Percentiles rank a stretch among this genome's conserved stretches.
Evolutionary conservation across 2,329 filamentous ascomycete genomes (phyloP).

Genomic region (Cylindrodendrum hubeiense): DNA sequence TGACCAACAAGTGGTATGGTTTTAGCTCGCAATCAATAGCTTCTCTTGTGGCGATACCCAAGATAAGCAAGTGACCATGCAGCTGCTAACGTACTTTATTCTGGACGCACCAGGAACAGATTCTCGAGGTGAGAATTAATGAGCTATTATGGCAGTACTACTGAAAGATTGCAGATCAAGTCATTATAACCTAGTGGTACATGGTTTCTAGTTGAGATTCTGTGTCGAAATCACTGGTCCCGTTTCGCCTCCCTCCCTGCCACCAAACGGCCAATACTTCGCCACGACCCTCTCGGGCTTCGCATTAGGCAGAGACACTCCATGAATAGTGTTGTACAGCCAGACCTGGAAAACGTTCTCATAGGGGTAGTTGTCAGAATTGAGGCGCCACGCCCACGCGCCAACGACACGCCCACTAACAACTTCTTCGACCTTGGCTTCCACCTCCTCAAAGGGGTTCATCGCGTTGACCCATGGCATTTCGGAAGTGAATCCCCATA

Average conservation of each 20-base stretch:
- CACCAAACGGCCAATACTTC: background rate
- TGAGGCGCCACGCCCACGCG: constrained; percentile 8
- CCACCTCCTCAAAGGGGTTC: background rate
- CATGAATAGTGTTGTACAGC: constrained; percentile 11
- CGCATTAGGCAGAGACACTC: background rate
- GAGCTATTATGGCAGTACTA: no score
- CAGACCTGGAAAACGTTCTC: constrained; percentile 22
- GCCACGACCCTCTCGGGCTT: background rate
- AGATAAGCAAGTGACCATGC: no score
- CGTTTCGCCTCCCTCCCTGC: background rate
- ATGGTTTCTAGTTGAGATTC: background rate
- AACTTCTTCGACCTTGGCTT: background rate
- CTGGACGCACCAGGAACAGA: no score
- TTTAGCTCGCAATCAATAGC: no score
- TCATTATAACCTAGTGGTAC: no score
- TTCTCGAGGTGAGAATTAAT: no score
- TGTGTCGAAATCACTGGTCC: background rate
- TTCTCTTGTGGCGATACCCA: no score
- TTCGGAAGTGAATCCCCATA: constrained; percentile 17
- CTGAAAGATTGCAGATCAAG: no score
- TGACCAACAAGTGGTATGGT: no score
- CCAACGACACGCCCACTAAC: background rate
- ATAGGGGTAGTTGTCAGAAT: constrained; percentile 10
- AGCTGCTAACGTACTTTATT: no score
- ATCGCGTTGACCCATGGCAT: background rate